Evolutionary conservation across 2,329 filamentous ascomycete genomes (phyloP), one percentile per base, ranked within the genome.

Genomic region (Aspergillus aculeatus): DNA sequence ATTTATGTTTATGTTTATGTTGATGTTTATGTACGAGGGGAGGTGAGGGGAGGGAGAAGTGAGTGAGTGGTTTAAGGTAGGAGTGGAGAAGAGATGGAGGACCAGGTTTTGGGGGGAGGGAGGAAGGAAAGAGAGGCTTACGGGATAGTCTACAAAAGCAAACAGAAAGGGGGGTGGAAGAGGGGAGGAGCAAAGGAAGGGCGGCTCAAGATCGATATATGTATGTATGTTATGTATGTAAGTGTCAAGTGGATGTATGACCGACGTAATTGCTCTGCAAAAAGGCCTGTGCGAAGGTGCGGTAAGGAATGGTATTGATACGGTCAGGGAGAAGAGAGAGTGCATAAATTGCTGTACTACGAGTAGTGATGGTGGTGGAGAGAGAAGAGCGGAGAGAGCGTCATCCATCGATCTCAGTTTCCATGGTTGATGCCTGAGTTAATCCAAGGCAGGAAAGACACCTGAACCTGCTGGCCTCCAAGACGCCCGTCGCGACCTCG

Each of bases 401-500:
- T 44, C 38, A 44, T 44, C 38, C 38, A 44, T 44, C 32, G 54
- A 62, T 62, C 54, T 51, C 54, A 56, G 11, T 35, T 35, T 54
- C 54, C 57, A 57, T 61, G 52, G 54, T 49, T 44, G 57, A 56
- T 60, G 63, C 63, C 58, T 61, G 64, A 62, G 57, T 38, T 56
- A 32, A 32, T 38, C 5, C 53, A 47, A 60, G 57, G 68, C 62
- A 63, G 35, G 51, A 59, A 62, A 35, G 56, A 64, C 35, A 52
- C 50, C 38, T 47, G 50, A 57, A 53, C 16, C 16, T 16, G 38
- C 38, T 44, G 38, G 38, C 38, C 56, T 57, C 10, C 49, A 24
- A 58, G 51, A 59, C 64, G 61, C 63, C 53, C 61, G 54, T 64
- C 63, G 61, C 63, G 63, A 59, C 24, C 35, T 49, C 60, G 61